phyloP scores from a whole-genome alignment of 257 asterid species.

The Scutellaria minor region DNA sequence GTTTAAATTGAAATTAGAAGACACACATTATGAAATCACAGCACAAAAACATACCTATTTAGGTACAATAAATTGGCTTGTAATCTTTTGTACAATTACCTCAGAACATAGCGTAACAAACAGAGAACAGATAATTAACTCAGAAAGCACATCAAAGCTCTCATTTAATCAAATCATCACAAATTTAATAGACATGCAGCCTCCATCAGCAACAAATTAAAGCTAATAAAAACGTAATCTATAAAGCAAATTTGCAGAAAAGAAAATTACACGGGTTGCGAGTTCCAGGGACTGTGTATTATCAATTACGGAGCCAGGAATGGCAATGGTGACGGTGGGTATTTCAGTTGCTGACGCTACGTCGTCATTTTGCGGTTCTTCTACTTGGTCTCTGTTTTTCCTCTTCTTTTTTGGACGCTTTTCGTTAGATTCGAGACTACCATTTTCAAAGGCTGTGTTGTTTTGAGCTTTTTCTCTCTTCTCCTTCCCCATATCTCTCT shows the following conservation, averaged over 20 bases:
- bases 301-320: constrained; percentile 84
- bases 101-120: constrained; percentile 1
- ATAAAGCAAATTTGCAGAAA: neutral
- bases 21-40: neutral
- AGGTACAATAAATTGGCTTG: neutral
- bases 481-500: constrained; percentile 59
- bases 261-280: constrained; percentile 69
- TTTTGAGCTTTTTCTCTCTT: constrained; percentile 45
- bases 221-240: constrained; percentile 7
- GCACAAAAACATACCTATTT: constrained; percentile 3
- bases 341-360: constrained; percentile 36
- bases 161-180: neutral
- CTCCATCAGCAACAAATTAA: constrained; percentile 21
- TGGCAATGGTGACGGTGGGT: constrained; percentile 71
- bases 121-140: constrained; percentile 9
- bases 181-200: neutral
- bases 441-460: constrained; percentile 31
- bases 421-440: constrained; percentile 46
- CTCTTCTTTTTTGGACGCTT: constrained; percentile 51
- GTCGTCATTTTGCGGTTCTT: constrained; percentile 34
- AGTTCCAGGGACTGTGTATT: constrained; percentile 87
- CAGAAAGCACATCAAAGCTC: constrained; percentile 1
- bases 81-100: neutral
- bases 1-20: constrained; percentile 11
- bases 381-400: constrained; percentile 45